A percentile compares a stretch with the other conserved stretches of the same genome.
Evolutionary conservation across 176 grass and related monocot genomes (phyloP).

Genomic region (Luzula sylvatica): DNA sequence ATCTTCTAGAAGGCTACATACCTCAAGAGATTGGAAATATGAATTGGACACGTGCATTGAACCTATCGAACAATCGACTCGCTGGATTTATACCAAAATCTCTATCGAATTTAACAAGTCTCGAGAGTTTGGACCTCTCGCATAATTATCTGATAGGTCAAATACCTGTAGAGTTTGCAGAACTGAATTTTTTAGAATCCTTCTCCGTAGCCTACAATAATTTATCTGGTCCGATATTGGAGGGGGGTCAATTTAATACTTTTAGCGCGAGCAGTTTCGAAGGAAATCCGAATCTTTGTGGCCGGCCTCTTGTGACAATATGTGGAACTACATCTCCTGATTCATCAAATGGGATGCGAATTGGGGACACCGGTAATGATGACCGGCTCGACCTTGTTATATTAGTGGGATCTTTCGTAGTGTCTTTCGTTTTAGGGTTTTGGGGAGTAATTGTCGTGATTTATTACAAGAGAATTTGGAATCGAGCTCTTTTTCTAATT

Average conservation of each 20-base stretch:
- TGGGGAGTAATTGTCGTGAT: too few species aligned
- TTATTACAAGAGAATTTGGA: too few species aligned
- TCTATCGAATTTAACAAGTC: background rate
- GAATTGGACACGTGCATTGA: conserved; percentile 12
- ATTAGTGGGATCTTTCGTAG: conserved; percentile 6
- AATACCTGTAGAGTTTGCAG: conserved; percentile 18
- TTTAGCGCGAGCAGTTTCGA: conserved; percentile 24
- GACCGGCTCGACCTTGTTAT: conserved; percentile 8
- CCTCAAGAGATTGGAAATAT: conserved; percentile 20
- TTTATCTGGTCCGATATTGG: conserved; percentile 17
- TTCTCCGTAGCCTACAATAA: conserved; percentile 33
- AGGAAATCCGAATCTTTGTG: conserved; percentile 21
- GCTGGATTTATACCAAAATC: conserved; percentile 11
- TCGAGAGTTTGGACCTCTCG: conserved; percentile 22
- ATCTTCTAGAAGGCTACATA: conserved; percentile 20
- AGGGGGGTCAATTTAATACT: conserved; percentile 25
- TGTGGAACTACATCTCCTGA: background rate
- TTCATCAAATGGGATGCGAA: background rate
- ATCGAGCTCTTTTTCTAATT: too few species aligned
- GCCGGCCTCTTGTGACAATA: conserved; percentile 14
- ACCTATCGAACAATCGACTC: conserved; percentile 22
- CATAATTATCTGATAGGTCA: conserved; percentile 11
- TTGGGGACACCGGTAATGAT: background rate
- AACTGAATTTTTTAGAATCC: background rate
- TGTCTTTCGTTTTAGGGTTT: too few species aligned